Conservation (phyloP, 2,329 filamentous ascomycete genomes). For the Diaporthe citri region DNA sequence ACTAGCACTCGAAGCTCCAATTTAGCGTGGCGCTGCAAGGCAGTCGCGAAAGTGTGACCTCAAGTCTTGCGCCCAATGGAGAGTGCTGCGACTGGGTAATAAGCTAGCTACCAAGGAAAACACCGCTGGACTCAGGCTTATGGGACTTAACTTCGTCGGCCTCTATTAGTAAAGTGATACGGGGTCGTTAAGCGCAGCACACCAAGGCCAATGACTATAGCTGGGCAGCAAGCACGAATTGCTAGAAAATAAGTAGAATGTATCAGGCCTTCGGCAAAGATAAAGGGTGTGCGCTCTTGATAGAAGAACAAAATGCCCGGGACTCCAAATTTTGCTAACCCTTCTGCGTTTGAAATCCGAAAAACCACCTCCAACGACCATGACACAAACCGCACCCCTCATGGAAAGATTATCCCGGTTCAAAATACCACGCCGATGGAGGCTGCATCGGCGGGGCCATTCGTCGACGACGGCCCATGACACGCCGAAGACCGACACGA, state of each 20-base stretch:
- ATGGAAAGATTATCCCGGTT: background rate
- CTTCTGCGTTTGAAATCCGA: background rate
- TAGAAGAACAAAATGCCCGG: background rate
- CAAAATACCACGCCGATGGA: background rate
- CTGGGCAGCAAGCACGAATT: background rate
- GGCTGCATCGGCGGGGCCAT: background rate
- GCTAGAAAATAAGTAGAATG: background rate
- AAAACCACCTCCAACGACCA: background rate
- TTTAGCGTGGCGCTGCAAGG: background rate
- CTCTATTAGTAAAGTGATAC: too few relatives aligned
- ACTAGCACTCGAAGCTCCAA: background rate
- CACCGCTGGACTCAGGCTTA: background rate
- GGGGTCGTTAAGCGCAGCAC: background rate
- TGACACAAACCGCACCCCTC: background rate
- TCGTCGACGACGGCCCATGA: background rate
- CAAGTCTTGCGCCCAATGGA: background rate
- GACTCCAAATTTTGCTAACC: background rate
- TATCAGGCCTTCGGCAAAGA: background rate
- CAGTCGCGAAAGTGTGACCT: background rate
- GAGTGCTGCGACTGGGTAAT: background rate
- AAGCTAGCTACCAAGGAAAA: background rate
- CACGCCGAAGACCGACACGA: background rate
- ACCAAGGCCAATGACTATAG: background rate
- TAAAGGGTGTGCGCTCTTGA: too few relatives aligned
- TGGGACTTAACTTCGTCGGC: background rate